phyloP scores from a whole-genome alignment of 2,329 filamentous ascomycete species.

The Venturiaceae sp. region DNA sequence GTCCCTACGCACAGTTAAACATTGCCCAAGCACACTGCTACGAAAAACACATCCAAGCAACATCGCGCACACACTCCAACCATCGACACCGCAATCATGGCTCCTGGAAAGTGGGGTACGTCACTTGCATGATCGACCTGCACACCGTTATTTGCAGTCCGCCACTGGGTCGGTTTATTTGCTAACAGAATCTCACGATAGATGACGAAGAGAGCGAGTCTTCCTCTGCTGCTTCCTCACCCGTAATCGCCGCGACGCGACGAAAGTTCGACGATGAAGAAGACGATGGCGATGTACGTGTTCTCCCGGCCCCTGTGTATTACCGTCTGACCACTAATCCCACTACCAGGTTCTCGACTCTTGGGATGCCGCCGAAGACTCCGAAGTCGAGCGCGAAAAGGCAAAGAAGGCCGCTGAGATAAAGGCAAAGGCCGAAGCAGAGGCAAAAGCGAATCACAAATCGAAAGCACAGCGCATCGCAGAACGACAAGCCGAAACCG shows the following conservation, averaged over 20 bases:
- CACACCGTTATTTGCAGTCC: not conserved
- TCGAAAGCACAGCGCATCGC: slow-evolving; percentile 77
- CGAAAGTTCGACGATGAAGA: slow-evolving; percentile 91
- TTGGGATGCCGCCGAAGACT: slow-evolving; percentile 96
- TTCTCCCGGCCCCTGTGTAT: slow-evolving; percentile 19
- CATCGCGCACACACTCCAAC: not conserved
- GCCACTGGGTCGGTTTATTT: not conserved
- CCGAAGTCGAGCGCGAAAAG: slow-evolving; percentile 93
- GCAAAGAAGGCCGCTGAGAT: slow-evolving; percentile 74
- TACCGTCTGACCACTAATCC: not conserved
- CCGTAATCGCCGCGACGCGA: slow-evolving; percentile 36
- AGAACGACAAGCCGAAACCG: slow-evolving; percentile 55
- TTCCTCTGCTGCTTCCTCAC: slow-evolving; percentile 37
- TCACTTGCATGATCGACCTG: slow-evolving; percentile 7
- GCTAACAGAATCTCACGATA: slow-evolving; percentile 12
- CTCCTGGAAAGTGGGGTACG: slow-evolving; percentile 10
- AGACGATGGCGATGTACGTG: slow-evolving; percentile 66
- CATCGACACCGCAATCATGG: slow-evolving; percentile 7
- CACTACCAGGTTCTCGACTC: slow-evolving; percentile 70
- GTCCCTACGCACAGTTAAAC: not conserved
- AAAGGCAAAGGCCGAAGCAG: slow-evolving; percentile 82
- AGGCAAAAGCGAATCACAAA: slow-evolving; percentile 85
- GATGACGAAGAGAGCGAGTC: slow-evolving; percentile 47
- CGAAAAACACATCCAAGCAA: not conserved
- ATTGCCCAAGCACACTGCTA: not conserved